These are phyloP conservation scores for Ambispora gerdemannii DNA, from an alignment of 192 early-diverging fungal genomes.

Conservation along the genomic window DNA sequence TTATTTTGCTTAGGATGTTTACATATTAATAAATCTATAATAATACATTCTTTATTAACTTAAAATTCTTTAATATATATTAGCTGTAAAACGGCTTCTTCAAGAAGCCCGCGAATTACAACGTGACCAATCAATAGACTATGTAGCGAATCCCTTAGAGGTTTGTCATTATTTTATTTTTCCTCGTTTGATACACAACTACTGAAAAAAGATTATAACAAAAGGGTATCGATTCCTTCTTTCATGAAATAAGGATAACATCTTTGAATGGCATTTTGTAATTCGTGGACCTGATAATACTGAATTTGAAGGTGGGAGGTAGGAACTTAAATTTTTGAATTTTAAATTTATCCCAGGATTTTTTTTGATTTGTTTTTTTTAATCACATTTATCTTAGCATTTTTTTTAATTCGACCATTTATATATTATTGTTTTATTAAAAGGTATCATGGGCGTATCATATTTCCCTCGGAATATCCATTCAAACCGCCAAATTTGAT, in stretches of 20 bases:
- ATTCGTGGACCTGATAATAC: constrained; percentile 83
- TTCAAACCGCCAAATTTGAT: constrained; percentile 84
- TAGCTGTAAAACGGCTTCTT: constrained; percentile 79
- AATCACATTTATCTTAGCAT: background rate
- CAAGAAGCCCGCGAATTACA: constrained; percentile 72
- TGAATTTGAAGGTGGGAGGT: constrained; percentile 79
- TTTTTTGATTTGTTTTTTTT: no score
- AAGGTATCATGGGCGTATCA: constrained; percentile 86
- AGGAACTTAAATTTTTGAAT: constrained; percentile 10
- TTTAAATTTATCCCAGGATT: background rate
- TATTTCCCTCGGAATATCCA: constrained; percentile 94
- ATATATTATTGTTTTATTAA: constrained; percentile 3
- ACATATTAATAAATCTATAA: background rate
- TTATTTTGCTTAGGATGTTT: background rate
- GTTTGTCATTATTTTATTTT: constrained; percentile 33
- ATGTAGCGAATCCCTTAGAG: constrained; percentile 69
- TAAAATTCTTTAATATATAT: background rate
- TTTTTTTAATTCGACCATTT: background rate
- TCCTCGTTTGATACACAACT: background rate
- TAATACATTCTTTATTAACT: background rate
- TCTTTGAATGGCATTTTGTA: constrained; percentile 98
- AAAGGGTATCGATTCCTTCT: background rate
- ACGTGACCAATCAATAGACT: constrained; percentile 66
- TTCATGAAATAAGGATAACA: constrained; percentile 63
- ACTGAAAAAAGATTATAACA: background rate